These are phyloP conservation scores for Blastobotrys malaysiensis DNA, from an alignment of 1,139 yeast genomes.

Conservation along the genomic window DNA sequence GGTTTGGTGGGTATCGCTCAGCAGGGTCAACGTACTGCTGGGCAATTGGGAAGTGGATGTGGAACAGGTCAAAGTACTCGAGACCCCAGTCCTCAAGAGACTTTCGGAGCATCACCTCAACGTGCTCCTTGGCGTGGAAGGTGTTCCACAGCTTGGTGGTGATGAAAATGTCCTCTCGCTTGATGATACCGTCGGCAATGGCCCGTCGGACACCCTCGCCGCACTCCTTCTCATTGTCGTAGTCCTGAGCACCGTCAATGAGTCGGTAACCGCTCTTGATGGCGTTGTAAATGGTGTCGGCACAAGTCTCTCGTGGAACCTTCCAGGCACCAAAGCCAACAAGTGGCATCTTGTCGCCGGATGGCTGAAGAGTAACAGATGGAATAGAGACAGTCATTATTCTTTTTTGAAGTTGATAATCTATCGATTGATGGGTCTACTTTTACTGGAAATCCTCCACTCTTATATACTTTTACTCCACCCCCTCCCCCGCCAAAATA, in stretches of 20 bases:
- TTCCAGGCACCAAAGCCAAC: conserved; percentile 51
- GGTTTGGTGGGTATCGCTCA: conserved; percentile 64
- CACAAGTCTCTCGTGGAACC: conserved; percentile 36
- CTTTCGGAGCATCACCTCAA: conserved; percentile 40
- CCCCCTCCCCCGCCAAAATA: not conserved
- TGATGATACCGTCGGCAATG: conserved; percentile 36
- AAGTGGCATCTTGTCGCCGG: conserved; percentile 42
- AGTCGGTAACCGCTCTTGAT: conserved; percentile 42
- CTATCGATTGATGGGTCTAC: not conserved
- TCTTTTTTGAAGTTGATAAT: not conserved
- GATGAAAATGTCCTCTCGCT: conserved; percentile 38
- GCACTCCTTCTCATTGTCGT: conserved; percentile 39
- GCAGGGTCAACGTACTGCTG: conserved; percentile 45
- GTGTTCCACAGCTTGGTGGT: conserved; percentile 45
- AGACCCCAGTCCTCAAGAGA: conserved; percentile 51
- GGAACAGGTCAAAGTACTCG: conserved; percentile 57
- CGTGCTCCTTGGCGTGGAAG: conserved; percentile 42
- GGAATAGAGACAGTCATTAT: conserved; percentile 1
- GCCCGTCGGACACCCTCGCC: conserved; percentile 40
- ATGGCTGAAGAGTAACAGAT: conserved; percentile 25
- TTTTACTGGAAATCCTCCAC: not conserved
- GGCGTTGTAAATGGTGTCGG: conserved; percentile 41
- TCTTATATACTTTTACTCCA: not conserved
- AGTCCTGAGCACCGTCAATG: conserved; percentile 41
- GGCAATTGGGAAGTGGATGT: conserved; percentile 62